Conservation (phyloP, 352 stramenopile genomes). For the Blastocystis sp. region DNA sequence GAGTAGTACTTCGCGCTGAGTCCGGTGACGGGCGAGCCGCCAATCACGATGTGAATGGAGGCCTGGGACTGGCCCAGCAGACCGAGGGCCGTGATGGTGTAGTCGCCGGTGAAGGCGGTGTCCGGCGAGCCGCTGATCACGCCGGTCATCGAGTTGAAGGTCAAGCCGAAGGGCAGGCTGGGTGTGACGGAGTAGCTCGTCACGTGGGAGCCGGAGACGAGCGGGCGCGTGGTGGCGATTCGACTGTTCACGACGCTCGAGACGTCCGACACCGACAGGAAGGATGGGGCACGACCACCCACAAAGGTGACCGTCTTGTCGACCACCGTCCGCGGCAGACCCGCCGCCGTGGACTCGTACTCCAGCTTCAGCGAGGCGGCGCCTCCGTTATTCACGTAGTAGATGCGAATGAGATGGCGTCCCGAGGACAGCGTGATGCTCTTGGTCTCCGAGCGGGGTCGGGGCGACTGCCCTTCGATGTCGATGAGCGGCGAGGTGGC, state of each 20-base stretch:
- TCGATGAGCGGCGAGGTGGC: background rate
- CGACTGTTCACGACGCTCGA: background rate
- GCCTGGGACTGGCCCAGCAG: background rate
- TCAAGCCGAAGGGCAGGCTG: background rate
- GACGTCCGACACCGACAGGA: conserved; percentile 7
- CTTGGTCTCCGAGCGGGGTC: background rate
- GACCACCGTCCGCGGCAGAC: background rate
- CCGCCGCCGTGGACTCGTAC: conserved; percentile 4
- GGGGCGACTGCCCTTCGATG: background rate
- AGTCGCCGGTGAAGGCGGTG: background rate
- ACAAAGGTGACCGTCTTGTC: conserved; percentile 31
- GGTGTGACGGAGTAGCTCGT: conserved; percentile 33
- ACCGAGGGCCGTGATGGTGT: background rate
- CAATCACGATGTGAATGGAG: background rate
- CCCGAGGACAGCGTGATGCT: conserved; percentile 6
- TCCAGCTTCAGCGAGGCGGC: background rate
- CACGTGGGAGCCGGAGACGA: background rate
- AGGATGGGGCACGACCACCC: conserved; percentile 25
- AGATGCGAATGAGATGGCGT: conserved; percentile 12
- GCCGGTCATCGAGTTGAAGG: background rate
- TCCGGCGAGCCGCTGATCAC: background rate
- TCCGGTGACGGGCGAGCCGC: background rate
- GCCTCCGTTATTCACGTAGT: background rate
- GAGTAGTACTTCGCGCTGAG: conserved; percentile 9
- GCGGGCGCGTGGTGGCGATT: conserved; percentile 2